Percentiles rank a stretch among this genome's conserved stretches.
phyloP scores from a whole-genome alignment of 371 early-diverging fungal genomes.

The Mucor velutinosus region DNA sequence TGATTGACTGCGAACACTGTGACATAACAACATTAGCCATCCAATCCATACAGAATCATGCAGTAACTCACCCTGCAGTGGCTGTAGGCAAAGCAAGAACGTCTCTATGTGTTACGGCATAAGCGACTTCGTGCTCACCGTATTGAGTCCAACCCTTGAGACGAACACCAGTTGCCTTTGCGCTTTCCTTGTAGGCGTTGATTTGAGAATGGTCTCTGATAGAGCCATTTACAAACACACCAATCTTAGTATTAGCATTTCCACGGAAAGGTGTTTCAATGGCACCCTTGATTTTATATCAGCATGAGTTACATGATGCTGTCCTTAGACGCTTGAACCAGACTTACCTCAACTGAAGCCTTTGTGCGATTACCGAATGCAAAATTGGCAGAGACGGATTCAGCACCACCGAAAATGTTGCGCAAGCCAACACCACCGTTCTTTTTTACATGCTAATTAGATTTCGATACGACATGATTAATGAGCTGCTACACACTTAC shows the following conservation, averaged over 20 bases:
- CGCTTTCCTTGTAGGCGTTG: conserved; percentile 34
- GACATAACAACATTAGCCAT: not conserved
- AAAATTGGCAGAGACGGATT: conserved; percentile 64
- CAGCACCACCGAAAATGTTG: conserved; percentile 87
- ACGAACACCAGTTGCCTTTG: conserved; percentile 34
- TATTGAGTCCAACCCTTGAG: conserved; percentile 45
- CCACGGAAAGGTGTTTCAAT: conserved; percentile 40
- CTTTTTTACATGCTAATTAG: conserved; percentile 20
- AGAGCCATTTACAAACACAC: conserved; percentile 37
- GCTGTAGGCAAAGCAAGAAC: conserved; percentile 66
- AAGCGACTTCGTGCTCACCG: conserved; percentile 70
- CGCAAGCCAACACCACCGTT: conserved; percentile 61
- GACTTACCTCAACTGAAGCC: conserved; percentile 65
- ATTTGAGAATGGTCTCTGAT: conserved; percentile 46
- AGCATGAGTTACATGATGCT: not conserved
- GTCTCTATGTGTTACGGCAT: conserved; percentile 74
- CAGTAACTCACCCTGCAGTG: conserved; percentile 47
- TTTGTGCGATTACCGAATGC: conserved; percentile 72
- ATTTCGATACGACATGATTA: too few relatives aligned
- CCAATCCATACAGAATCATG: conserved; percentile 35
- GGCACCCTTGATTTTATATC: conserved; percentile 9
- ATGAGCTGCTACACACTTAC: conserved; percentile 21
- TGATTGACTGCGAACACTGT: conserved; percentile 81
- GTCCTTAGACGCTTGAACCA: not conserved
- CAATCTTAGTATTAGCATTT: conserved; percentile 36